phyloP scores from a whole-genome alignment of 441 rosid genomes.

The Populus trichocarpa region DNA sequence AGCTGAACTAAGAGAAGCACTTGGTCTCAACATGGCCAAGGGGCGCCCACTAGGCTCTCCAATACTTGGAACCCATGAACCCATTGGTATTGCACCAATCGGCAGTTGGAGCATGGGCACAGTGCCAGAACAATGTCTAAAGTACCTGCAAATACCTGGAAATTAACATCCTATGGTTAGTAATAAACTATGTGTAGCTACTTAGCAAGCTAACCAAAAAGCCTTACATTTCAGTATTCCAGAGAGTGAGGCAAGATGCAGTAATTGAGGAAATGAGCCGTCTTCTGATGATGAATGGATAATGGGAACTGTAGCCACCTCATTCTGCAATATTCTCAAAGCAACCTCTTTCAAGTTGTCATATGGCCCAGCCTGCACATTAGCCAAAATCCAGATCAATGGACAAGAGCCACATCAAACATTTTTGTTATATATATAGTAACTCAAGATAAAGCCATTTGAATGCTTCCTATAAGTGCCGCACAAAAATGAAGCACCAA shows the following conservation, averaged over 20 bases:
- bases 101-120: conserved; percentile 55
- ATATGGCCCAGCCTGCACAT: conserved; percentile 51
- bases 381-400: conserved; percentile 5
- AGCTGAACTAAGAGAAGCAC: conserved; percentile 55
- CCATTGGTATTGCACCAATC: conserved; percentile 47
- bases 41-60: conserved; percentile 54
- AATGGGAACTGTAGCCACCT: conserved; percentile 54
- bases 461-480: background rate
- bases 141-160: conserved; percentile 66
- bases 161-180: conserved; percentile 29
- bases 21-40: conserved; percentile 55
- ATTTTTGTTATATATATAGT: background rate
- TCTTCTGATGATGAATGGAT: conserved; percentile 56
- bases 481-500: background rate
- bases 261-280: conserved; percentile 60
- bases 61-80: conserved; percentile 58
- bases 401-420: background rate
- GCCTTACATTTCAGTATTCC: conserved; percentile 58
- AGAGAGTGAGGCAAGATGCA: conserved; percentile 60
- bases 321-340: conserved; percentile 49
- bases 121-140: conserved; percentile 46
- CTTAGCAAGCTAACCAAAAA: conserved; percentile 16
- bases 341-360: conserved; percentile 57
- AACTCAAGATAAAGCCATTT: background rate
- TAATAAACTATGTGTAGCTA: background rate